These are phyloP conservation scores for Silene uniflora DNA, from an alignment of 148 eudicot genomes.

Conservation along the genomic window DNA sequence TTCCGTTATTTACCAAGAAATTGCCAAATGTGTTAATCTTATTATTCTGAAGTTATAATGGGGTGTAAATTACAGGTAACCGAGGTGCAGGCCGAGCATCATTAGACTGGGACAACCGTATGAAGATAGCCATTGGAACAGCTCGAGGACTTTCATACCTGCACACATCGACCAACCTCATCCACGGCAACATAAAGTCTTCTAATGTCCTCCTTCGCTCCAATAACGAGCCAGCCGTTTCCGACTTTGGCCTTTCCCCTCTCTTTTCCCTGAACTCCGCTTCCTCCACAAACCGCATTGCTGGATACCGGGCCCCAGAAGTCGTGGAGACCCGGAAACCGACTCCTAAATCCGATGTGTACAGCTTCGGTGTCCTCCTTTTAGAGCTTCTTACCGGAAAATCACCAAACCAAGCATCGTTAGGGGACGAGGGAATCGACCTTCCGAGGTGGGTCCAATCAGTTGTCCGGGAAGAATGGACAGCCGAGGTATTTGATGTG, in stretches of 20 bases:
- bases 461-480: slow-evolving; percentile 97
- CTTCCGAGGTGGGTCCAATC: slow-evolving; percentile 97
- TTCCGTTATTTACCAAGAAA: neutral
- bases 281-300: slow-evolving; percentile 43
- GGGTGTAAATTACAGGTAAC: slow-evolving; percentile 49
- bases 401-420: slow-evolving; percentile 88
- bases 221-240: slow-evolving; percentile 43
- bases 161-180: slow-evolving; percentile 55
- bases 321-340: slow-evolving; percentile 68
- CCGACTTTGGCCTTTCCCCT: slow-evolving; percentile 65
- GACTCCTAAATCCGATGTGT: slow-evolving; percentile 79
- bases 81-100: slow-evolving; percentile 87
- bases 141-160: slow-evolving; percentile 76
- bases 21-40: neutral
- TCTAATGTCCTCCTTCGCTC: slow-evolving; percentile 76
- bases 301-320: slow-evolving; percentile 95
- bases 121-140: slow-evolving; percentile 62
- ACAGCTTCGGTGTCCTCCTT: slow-evolving; percentile 81
- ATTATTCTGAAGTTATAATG: neutral
- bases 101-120: slow-evolving; percentile 81
- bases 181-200: slow-evolving; percentile 89
- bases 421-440: slow-evolving; percentile 96
- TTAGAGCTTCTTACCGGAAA: slow-evolving; percentile 86
- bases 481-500: slow-evolving; percentile 96
- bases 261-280: slow-evolving; percentile 40